phyloP scores from a whole-genome alignment of 495 filamentous ascomycete species.

The Penicillium ucsense region DNA sequence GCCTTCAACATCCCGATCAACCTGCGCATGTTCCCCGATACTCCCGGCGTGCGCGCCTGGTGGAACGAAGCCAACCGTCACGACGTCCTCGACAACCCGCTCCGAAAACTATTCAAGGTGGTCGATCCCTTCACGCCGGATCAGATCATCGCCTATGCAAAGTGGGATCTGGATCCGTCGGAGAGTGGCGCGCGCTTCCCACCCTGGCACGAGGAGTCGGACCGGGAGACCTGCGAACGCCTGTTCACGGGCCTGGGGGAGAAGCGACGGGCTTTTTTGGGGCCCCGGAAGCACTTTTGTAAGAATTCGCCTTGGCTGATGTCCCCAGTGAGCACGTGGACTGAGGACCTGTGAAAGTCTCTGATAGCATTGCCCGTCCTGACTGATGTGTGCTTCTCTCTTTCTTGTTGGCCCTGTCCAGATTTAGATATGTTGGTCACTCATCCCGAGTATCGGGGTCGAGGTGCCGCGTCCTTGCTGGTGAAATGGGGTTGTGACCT shows the following conservation, averaged over 20 bases:
- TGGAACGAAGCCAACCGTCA: constrained; percentile 8
- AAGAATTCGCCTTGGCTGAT: not conserved
- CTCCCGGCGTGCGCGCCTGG: constrained; percentile 17
- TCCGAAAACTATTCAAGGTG: constrained; percentile 18
- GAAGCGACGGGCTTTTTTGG: constrained; percentile 11
- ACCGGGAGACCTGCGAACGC: constrained; percentile 6
- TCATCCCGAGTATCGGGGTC: constrained; percentile 36
- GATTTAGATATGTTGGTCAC: constrained; percentile 41
- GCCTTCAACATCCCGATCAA: constrained; percentile 15
- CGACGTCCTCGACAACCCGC: constrained; percentile 14
- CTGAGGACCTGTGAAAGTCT: too few relatives aligned
- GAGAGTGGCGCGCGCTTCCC: constrained; percentile 19
- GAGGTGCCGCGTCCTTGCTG: constrained; percentile 41
- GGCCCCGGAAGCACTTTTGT: constrained; percentile 19
- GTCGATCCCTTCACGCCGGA: constrained; percentile 10
- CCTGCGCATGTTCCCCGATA: constrained; percentile 16
- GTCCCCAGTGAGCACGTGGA: too few relatives aligned
- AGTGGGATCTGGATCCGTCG: constrained; percentile 18
- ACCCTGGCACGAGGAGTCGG: constrained; percentile 17
- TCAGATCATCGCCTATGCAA: constrained; percentile 17
- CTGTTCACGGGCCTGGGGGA: constrained; percentile 11
- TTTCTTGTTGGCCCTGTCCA: not conserved
- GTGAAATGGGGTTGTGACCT: constrained; percentile 41
- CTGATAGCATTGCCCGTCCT: too few relatives aligned
- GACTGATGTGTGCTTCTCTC: too few relatives aligned